Percentiles rank a stretch among this genome's conserved stretches.
phyloP scores from a whole-genome alignment of 2,329 filamentous ascomycete genomes.

The Epichloe typhina region DNA sequence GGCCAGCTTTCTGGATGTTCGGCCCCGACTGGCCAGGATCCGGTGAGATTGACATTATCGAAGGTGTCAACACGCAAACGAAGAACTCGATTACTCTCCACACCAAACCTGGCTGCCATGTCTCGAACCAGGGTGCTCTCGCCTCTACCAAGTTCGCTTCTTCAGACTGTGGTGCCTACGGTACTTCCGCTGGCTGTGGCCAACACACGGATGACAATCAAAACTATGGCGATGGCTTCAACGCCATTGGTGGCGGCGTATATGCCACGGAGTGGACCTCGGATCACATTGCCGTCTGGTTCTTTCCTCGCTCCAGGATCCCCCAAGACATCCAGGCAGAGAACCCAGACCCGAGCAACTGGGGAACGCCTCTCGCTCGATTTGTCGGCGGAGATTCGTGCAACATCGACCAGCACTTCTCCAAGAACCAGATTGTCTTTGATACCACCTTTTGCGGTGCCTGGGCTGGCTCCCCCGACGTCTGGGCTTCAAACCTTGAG shows the following conservation, averaged over 20 bases:
- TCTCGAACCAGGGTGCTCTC: constrained; percentile 35
- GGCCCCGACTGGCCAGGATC: constrained; percentile 55
- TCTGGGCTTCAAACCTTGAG: constrained; percentile 44
- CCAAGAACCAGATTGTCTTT: constrained; percentile 61
- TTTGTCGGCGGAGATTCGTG: constrained; percentile 58
- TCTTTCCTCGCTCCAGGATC: constrained; percentile 57
- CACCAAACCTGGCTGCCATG: constrained; percentile 46
- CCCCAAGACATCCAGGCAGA: constrained; percentile 48
- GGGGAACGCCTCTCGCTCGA: constrained; percentile 53
- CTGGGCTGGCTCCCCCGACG: constrained; percentile 55
- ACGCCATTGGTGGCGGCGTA: constrained; percentile 53
- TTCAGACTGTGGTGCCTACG: constrained; percentile 42
- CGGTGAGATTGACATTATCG: constrained; percentile 72
- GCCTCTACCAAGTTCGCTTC: constrained; percentile 31
- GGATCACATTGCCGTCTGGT: constrained; percentile 62
- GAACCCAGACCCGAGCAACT: constrained; percentile 50
- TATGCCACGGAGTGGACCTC: constrained; percentile 69
- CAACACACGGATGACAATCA: constrained; percentile 35
- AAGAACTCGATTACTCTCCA: constrained; percentile 55
- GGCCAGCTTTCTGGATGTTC: constrained; percentile 62
- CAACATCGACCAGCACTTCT: constrained; percentile 58
- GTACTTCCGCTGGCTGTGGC: constrained; percentile 46
- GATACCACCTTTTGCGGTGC: constrained; percentile 78
- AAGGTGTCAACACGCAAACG: constrained; percentile 54
- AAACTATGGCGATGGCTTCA: constrained; percentile 59